Conservation (phyloP, 2,329 filamentous ascomycete species). For the Blumeria hordei region DNA sequence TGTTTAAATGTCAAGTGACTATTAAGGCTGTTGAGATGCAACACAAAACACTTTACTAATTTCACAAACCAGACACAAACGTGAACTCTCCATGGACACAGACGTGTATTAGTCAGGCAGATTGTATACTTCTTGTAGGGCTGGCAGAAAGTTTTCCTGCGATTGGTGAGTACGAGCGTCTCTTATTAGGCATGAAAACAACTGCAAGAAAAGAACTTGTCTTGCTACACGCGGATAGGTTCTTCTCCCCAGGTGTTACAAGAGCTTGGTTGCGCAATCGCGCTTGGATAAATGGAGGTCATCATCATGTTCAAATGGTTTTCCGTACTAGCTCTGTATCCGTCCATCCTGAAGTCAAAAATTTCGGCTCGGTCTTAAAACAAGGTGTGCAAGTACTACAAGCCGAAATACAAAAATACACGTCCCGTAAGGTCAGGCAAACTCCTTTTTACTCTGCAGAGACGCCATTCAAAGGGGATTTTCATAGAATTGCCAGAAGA, state of each 20-base stretch:
- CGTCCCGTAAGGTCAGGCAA: constrained; percentile 73
- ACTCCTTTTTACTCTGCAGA: constrained; percentile 76
- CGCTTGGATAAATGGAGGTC: constrained; percentile 93
- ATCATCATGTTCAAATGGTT: constrained; percentile 93
- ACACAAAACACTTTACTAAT: too few species aligned
- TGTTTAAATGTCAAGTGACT: too few species aligned
- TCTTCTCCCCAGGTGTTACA: constrained; percentile 63
- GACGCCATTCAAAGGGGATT: constrained; percentile 85
- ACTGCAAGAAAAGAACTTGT: constrained; percentile 87
- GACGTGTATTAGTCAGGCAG: constrained; percentile 88
- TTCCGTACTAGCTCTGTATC: constrained; percentile 57
- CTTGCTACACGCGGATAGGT: constrained; percentile 69
- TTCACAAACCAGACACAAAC: constrained; percentile 43
- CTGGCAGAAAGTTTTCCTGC: constrained; percentile 71
- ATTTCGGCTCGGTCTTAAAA: constrained; percentile 67
- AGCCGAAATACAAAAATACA: constrained; percentile 96
- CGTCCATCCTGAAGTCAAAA: constrained; percentile 47
- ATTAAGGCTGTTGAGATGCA: too few species aligned
- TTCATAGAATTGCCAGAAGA: constrained; percentile 72
- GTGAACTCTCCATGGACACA: constrained; percentile 97
- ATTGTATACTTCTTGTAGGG: constrained; percentile 83
- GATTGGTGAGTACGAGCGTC: constrained; percentile 90
- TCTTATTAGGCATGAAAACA: constrained; percentile 89
- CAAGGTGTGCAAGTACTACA: constrained; percentile 84
- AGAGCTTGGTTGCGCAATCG: constrained; percentile 77